These are phyloP conservation scores for Exophiala calicioides DNA, from an alignment of 2,329 filamentous ascomycete species.

Conservation along the genomic window DNA sequence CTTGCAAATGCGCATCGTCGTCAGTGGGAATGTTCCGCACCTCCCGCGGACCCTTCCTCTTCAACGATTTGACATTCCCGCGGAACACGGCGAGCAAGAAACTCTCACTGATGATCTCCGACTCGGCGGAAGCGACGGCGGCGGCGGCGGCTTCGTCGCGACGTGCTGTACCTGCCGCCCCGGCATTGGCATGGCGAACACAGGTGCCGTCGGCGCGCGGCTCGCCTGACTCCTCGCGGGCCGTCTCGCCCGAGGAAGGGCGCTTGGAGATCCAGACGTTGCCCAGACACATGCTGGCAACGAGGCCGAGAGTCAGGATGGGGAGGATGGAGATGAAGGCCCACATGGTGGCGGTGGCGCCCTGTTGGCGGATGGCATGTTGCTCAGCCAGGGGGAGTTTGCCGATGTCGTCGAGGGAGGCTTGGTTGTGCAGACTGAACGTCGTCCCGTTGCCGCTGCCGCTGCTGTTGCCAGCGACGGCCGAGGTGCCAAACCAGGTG, in stretches of 20 bases:
- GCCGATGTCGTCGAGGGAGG: slow-evolving; percentile 42
- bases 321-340: slow-evolving; percentile 64
- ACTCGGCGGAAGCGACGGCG: slow-evolving; percentile 3
- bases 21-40: too few relatives aligned
- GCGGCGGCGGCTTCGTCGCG: background rate
- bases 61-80: slow-evolving; percentile 18
- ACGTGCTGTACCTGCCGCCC: background rate
- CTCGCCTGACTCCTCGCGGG: slow-evolving; percentile 4
- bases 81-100: slow-evolving; percentile 20
- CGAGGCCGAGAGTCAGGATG: slow-evolving; percentile 54
- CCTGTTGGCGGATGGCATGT: slow-evolving; percentile 44
- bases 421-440: slow-evolving; percentile 37
- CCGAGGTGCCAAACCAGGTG: slow-evolving; percentile 26
- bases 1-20: slow-evolving; percentile 6
- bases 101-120: slow-evolving; percentile 17
- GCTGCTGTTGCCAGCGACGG: slow-evolving; percentile 38
- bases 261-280: slow-evolving; percentile 54
- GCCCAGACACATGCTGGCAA: slow-evolving; percentile 49
- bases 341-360: slow-evolving; percentile 63
- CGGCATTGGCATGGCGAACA: slow-evolving; percentile 11
- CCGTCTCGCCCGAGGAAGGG: slow-evolving; percentile 12
- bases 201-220: slow-evolving; percentile 16
- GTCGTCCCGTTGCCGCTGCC: slow-evolving; percentile 1
- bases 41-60: slow-evolving; percentile 8
- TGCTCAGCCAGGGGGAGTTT: slow-evolving; percentile 40